phyloP scores from a whole-genome alignment of 2,329 filamentous ascomycete genomes.

The Pseudogymnoascus sp. region DNA sequence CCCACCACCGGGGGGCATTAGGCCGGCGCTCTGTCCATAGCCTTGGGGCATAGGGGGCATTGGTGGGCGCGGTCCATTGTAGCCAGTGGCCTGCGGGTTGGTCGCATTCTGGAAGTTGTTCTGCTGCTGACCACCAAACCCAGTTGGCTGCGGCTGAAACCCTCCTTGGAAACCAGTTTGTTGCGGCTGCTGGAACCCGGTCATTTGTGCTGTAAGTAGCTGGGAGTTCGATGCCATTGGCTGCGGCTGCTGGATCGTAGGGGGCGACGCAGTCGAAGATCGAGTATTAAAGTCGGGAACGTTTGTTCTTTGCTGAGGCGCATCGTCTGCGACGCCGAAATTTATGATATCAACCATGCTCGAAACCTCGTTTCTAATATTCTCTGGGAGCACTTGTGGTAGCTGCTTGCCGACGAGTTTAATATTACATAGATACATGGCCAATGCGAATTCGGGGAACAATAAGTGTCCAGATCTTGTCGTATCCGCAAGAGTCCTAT shows the following conservation, averaged over 20 bases:
- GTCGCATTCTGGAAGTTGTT: constrained; percentile 61
- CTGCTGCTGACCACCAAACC: constrained; percentile 53
- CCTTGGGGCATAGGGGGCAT: constrained; percentile 75
- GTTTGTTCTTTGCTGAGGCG: constrained; percentile 47
- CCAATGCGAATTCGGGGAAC: constrained; percentile 93
- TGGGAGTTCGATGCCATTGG: constrained; percentile 66
- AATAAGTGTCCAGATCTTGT: constrained; percentile 93
- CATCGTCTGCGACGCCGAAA: constrained; percentile 78
- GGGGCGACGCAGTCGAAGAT: constrained; percentile 40
- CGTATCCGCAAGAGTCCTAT: constrained; percentile 83
- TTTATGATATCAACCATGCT: constrained; percentile 99
- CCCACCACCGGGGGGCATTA: constrained; percentile 53
- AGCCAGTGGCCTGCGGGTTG: constrained; percentile 69
- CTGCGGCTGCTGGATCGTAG: constrained; percentile 59
- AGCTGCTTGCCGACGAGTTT: constrained; percentile 80
- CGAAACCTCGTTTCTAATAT: constrained; percentile 90
- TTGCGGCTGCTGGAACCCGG: constrained; percentile 53
- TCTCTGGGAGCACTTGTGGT: constrained; percentile 67
- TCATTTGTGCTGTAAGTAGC: constrained; percentile 58
- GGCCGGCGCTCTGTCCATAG: constrained; percentile 54
- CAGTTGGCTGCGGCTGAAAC: constrained; percentile 39
- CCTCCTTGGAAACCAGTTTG: constrained; percentile 38
- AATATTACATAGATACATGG: constrained; percentile 97
- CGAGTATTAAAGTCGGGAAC: constrained; percentile 61
- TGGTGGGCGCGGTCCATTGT: constrained; percentile 69